Percentiles rank a stretch among this genome's conserved stretches.
phyloP scores from a whole-genome alignment of 345 rosid genomes.

The Salix purpurea region DNA sequence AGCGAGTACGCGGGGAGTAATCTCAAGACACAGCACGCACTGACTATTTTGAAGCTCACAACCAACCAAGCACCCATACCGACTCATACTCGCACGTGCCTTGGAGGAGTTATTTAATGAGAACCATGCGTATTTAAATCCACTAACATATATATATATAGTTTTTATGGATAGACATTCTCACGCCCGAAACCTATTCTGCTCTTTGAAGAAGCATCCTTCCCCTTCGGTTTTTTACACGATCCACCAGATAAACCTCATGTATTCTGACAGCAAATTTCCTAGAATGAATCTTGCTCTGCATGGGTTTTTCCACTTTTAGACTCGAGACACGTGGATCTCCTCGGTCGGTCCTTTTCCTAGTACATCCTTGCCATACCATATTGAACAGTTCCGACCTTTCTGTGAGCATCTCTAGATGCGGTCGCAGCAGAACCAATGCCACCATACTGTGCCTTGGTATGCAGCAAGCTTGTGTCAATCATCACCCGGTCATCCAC shows the following conservation, averaged over 20 bases:
- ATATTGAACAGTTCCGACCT: slow-evolving; percentile 71
- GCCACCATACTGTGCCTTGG: slow-evolving; percentile 54
- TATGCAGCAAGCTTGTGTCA: slow-evolving; percentile 58
- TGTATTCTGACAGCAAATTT: neutral
- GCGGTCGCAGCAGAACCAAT: slow-evolving; percentile 45
- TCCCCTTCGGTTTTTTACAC: neutral
- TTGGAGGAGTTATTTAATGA: too few relatives aligned
- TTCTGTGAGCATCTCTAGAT: slow-evolving; percentile 46
- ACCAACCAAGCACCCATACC: too few relatives aligned
- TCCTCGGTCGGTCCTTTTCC: neutral
- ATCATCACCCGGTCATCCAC: slow-evolving; percentile 49
- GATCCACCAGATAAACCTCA: neutral
- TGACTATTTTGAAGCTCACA: too few relatives aligned
- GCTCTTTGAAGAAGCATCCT: neutral
- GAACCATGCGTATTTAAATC: too few relatives aligned
- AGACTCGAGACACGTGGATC: neutral
- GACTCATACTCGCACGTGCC: too few relatives aligned
- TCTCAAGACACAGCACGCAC: too few relatives aligned
- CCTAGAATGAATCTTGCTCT: neutral
- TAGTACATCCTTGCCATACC: slow-evolving; percentile 72
- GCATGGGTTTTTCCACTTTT: neutral
- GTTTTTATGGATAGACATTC: neutral
- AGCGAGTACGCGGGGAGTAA: too few relatives aligned
- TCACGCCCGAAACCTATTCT: slow-evolving; percentile 2
- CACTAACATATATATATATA: too few relatives aligned